phyloP scores from a whole-genome alignment of 345 rosid genomes.

The Kandelia obovata region DNA sequence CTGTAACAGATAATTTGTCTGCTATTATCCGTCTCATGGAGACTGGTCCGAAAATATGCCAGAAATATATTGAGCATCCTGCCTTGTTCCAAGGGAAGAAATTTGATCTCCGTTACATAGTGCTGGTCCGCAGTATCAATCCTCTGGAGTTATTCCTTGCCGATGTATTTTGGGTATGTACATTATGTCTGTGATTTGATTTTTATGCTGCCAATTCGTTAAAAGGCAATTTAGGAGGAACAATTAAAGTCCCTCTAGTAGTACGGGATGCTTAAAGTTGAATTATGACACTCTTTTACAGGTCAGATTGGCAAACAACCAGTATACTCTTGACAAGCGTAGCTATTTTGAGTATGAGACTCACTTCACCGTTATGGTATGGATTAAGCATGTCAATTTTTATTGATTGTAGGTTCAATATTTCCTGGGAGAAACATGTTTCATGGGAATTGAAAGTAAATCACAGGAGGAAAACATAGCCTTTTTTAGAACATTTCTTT shows the following conservation, averaged over 20 bases:
- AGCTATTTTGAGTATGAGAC: conserved; percentile 90
- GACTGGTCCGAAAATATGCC: conserved; percentile 98
- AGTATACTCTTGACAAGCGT: conserved; percentile 67
- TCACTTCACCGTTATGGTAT: conserved; percentile 97
- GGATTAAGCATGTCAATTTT: conserved; percentile 11
- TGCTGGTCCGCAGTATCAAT: conserved; percentile 63
- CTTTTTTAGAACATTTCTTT: conserved; percentile 5
- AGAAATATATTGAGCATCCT: conserved; percentile 92
- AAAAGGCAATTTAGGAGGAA: no score
- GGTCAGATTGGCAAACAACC: conserved; percentile 88
- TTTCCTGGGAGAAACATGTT: not conserved
- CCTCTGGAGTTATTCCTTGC: conserved; percentile 78
- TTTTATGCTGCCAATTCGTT: not conserved
- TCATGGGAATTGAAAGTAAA: conserved; percentile 2
- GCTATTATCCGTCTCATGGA: conserved; percentile 92
- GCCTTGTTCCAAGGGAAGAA: conserved; percentile 76
- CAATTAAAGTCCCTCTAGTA: no score
- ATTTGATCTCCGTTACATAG: conserved; percentile 81
- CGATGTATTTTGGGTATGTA: conserved; percentile 83
- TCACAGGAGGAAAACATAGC: not conserved
- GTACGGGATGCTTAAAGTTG: no score
- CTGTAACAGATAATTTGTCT: conserved; percentile 67
- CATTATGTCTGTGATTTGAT: not conserved
- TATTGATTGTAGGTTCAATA: not conserved
- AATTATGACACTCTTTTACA: conserved; percentile 29